These are phyloP conservation scores for Parastagonospora nodorum DNA, from an alignment of 2,329 filamentous ascomycete species.

Conservation along the genomic window DNA sequence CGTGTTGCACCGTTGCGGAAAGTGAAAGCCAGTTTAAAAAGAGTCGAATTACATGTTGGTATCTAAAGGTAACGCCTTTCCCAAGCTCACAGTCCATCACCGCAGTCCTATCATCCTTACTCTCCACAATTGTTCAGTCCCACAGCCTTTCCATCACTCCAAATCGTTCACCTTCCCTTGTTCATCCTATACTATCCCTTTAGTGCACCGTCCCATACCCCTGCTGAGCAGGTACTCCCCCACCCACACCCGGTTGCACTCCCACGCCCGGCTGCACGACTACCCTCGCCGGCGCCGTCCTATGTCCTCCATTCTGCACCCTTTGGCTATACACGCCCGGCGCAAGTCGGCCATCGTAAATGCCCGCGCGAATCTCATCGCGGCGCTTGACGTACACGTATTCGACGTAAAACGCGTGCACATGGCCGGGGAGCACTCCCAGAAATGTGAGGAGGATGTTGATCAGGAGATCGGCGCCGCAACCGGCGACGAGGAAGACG, in stretches of 20 bases:
- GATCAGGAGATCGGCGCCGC: conserved; percentile 55
- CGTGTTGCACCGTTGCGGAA: not conserved
- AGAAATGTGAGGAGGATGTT: conserved; percentile 55
- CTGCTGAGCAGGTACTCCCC: conserved; percentile 6
- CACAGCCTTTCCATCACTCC: no score
- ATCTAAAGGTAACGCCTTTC: not conserved
- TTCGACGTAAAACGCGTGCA: conserved; percentile 79
- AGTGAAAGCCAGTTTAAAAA: not conserved
- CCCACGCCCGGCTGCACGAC: not conserved
- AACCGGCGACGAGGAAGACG: conserved; percentile 56
- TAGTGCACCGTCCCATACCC: conserved; percentile 3
- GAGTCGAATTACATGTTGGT: not conserved
- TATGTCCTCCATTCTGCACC: conserved; percentile 69
- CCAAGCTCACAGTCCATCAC: not conserved
- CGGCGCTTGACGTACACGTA: conserved; percentile 81
- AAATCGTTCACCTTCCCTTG: not conserved
- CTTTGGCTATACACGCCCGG: conserved; percentile 74
- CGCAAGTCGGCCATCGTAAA: conserved; percentile 59
- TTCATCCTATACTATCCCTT: not conserved
- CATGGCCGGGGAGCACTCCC: conserved; percentile 74
- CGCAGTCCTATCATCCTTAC: not conserved
- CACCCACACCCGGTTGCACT: not conserved
- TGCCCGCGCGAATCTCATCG: conserved; percentile 65
- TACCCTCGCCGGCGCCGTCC: not conserved
- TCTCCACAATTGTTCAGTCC: not conserved